phyloP scores from a whole-genome alignment of 2,329 filamentous ascomycete species.

The Aspergillus thermomutatus region DNA sequence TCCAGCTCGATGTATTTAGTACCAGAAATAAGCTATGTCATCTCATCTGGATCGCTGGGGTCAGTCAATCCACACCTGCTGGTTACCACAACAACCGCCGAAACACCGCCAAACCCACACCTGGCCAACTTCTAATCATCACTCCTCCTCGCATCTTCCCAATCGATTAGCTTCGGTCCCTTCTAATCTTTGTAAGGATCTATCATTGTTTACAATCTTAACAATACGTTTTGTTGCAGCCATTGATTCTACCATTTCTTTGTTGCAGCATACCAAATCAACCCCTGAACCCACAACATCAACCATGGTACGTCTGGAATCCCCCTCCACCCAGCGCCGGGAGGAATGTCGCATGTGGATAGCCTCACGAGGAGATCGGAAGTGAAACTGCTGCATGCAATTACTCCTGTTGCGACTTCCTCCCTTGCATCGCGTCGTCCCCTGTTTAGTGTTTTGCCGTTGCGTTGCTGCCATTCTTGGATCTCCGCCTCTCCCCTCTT shows the following conservation, averaged over 20 bases:
- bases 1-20: background rate
- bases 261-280: background rate
- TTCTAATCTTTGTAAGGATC: background rate
- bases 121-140: background rate
- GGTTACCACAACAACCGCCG: slow-evolving; percentile 22
- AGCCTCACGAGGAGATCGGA: background rate
- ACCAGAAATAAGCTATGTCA: background rate
- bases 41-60: background rate
- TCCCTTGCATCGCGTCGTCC: slow-evolving; percentile 9
- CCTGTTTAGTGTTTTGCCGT: slow-evolving; percentile 1
- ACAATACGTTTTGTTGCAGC: background rate
- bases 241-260: slow-evolving; percentile 5
- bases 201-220: background rate
- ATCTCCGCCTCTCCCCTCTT: background rate
- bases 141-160: slow-evolving; percentile 3
- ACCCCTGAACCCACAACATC: background rate
- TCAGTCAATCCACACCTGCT: background rate
- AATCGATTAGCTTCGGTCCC: background rate
- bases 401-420: slow-evolving; percentile 1
- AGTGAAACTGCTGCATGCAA: background rate
- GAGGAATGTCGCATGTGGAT: background rate
- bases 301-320: slow-evolving; percentile 5
- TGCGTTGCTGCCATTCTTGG: background rate
- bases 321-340: background rate
- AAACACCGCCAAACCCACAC: slow-evolving; percentile 1